Evolutionary conservation across 129 eudicot genomes (phyloP).

Genomic region (Flaveria robusta): DNA sequence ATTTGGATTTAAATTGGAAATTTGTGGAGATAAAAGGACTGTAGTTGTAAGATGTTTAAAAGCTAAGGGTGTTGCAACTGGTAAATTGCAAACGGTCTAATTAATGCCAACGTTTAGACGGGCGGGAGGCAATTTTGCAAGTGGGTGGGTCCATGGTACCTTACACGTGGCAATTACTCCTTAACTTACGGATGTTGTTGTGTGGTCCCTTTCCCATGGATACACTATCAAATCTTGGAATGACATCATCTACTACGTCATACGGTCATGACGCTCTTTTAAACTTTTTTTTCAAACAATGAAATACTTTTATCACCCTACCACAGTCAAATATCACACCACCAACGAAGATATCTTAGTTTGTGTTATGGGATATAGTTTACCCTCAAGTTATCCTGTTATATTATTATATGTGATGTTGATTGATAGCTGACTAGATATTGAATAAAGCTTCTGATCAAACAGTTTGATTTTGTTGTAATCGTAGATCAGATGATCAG

Average conservation of each 20-base stretch:
- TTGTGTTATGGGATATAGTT: too few species aligned
- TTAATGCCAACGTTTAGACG: constrained; percentile 7
- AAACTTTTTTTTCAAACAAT: neutral
- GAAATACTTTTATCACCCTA: too few species aligned
- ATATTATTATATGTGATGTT: too few species aligned
- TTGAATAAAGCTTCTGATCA: too few species aligned
- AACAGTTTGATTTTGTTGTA: too few species aligned
- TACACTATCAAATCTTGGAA: constrained; percentile 20
- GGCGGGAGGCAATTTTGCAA: constrained; percentile 27
- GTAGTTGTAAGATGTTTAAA: neutral
- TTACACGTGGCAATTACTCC: constrained; percentile 31
- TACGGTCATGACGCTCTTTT: neutral
- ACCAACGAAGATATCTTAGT: too few species aligned
- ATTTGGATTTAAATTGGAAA: neutral
- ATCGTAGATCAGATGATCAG: too few species aligned
- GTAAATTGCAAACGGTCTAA: constrained; percentile 9
- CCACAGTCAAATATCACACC: too few species aligned
- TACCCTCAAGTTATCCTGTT: too few species aligned
- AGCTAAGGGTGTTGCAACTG: neutral
- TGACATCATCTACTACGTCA: constrained; percentile 28
- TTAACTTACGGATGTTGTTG: constrained; percentile 35
- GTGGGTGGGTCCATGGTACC: constrained; percentile 29
- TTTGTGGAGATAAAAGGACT: neutral
- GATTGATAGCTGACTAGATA: too few species aligned
- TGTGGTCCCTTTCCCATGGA: constrained; percentile 28